These are phyloP conservation scores for Wilcoxina mikolae DNA, from an alignment of 495 filamentous ascomycete genomes.

Conservation along the genomic window DNA sequence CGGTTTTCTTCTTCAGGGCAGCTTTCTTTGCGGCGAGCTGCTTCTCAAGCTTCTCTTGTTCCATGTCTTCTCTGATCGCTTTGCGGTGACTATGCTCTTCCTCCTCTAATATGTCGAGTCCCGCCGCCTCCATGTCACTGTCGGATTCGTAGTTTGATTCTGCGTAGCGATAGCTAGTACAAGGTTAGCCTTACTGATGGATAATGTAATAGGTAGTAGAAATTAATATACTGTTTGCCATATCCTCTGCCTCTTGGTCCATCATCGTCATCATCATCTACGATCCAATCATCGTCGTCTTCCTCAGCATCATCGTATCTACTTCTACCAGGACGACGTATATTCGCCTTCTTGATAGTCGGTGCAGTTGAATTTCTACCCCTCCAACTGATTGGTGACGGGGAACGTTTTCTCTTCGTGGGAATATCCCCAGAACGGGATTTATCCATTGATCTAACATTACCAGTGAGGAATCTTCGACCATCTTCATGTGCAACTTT, in stretches of 20 bases:
- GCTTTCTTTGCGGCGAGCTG: conserved; percentile 23
- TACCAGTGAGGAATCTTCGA: conserved; percentile 6
- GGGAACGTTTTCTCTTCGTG: conserved; percentile 5
- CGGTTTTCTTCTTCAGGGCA: conserved; percentile 24
- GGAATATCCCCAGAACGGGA: neutral
- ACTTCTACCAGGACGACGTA: conserved; percentile 27
- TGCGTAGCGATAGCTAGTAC: conserved; percentile 21
- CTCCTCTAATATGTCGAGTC: conserved; percentile 45
- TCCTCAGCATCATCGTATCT: conserved; percentile 37
- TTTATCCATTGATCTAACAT: conserved; percentile 13
- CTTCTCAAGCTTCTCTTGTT: conserved; percentile 24
- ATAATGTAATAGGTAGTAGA: neutral
- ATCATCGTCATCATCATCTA: conserved; percentile 34
- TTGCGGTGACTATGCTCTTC: conserved; percentile 37
- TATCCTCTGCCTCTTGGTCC: neutral
- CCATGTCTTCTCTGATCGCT: conserved; percentile 40
- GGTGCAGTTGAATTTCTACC: conserved; percentile 19
- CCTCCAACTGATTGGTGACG: conserved; percentile 15
- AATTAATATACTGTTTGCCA: neutral
- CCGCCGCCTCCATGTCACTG: conserved; percentile 49
- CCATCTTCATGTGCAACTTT: conserved; percentile 14
- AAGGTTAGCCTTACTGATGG: conserved; percentile 1
- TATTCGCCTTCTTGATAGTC: conserved; percentile 23
- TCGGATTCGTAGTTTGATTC: conserved; percentile 38
- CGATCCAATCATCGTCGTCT: conserved; percentile 44